These are phyloP conservation scores for Ilyonectria destructans DNA, from an alignment of 2,329 filamentous ascomycete species.

Conservation along the genomic window DNA sequence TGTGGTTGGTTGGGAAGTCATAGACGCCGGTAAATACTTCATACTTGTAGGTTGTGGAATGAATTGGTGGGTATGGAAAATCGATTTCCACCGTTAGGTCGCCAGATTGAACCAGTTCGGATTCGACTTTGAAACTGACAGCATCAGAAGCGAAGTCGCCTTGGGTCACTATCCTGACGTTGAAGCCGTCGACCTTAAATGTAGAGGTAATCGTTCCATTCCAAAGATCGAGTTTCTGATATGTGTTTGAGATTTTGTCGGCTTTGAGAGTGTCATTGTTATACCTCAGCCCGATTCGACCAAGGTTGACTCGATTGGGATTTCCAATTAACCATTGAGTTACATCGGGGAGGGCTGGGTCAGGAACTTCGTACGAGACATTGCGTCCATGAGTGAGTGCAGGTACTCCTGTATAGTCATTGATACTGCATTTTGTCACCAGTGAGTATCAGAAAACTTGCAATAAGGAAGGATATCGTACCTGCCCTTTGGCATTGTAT, in stretches of 20 bases:
- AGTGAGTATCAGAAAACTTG: background rate
- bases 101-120: constrained; percentile 52
- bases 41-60: constrained; percentile 61
- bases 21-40: constrained; percentile 61
- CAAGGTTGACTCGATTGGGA: constrained; percentile 62
- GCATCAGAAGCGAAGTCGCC: constrained; percentile 59
- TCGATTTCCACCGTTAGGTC: constrained; percentile 59
- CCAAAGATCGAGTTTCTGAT: constrained; percentile 49
- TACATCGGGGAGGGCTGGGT: constrained; percentile 54
- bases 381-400: constrained; percentile 56
- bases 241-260: constrained; percentile 46
- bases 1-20: constrained; percentile 58
- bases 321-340: constrained; percentile 70
- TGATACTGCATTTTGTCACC: background rate
- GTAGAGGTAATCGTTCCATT: constrained; percentile 53
- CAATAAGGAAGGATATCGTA: background rate
- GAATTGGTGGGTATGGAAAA: constrained; percentile 61
- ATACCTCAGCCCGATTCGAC: constrained; percentile 60
- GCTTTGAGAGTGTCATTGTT: constrained; percentile 51
- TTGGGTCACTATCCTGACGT: constrained; percentile 56
- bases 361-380: constrained; percentile 57
- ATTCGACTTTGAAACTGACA: constrained; percentile 56
- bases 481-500: constrained; percentile 59
- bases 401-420: constrained; percentile 54
- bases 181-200: constrained; percentile 52